A percentile compares a stretch with the other conserved stretches of the same genome.
These are phyloP conservation scores for Corniculantispora saksenae DNA, from an alignment of 2,329 filamentous ascomycete genomes.

Conservation along the genomic window DNA sequence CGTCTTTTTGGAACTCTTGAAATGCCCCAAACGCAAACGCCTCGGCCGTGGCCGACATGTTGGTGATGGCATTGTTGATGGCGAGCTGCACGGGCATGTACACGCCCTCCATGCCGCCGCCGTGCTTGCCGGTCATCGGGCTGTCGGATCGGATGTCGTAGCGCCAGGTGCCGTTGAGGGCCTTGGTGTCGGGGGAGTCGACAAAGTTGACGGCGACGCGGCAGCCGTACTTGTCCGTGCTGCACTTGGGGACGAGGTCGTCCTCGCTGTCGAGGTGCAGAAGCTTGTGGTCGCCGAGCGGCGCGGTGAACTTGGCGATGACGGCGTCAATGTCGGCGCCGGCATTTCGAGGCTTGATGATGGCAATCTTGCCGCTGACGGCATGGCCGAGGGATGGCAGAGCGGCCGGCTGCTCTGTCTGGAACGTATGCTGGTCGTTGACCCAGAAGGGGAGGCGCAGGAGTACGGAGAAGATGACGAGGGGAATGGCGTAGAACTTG, in stretches of 20 bases:
- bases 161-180: constrained; percentile 29
- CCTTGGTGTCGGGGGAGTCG: constrained; percentile 31
- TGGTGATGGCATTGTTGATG: constrained; percentile 33
- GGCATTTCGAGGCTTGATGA: constrained; percentile 27
- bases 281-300: constrained; percentile 23
- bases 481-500: constrained; percentile 29
- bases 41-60: constrained; percentile 15
- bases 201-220: constrained; percentile 31
- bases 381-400: constrained; percentile 26
- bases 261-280: constrained; percentile 23
- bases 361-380: constrained; percentile 28
- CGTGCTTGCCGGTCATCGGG: constrained; percentile 40
- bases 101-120: constrained; percentile 44
- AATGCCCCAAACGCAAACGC: constrained; percentile 25
- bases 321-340: constrained; percentile 29
- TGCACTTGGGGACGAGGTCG: constrained; percentile 25
- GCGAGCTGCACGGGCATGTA: constrained; percentile 36
- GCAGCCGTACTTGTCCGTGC: constrained; percentile 31
- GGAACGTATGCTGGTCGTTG: constrained; percentile 19
- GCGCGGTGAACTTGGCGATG: constrained; percentile 27
- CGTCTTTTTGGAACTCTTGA: neutral
- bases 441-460: constrained; percentile 31
- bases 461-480: constrained; percentile 33
- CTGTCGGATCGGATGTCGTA: constrained; percentile 31
- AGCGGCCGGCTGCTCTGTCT: constrained; percentile 23